phyloP scores from a whole-genome alignment of 257 asterid genomes.

The Jaltomata sinuosa region DNA sequence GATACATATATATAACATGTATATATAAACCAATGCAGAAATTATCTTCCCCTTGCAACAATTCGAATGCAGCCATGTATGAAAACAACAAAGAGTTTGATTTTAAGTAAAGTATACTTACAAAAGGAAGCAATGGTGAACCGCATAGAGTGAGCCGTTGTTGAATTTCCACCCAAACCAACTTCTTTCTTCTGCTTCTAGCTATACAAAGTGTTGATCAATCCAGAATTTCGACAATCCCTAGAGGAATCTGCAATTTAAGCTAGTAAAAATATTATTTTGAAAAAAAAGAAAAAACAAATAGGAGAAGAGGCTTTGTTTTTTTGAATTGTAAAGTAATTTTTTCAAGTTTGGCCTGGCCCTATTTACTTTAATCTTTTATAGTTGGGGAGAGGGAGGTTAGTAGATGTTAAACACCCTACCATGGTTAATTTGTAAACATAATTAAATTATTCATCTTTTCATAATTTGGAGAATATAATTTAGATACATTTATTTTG shows the following conservation, averaged over 20 bases:
- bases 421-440: conserved; percentile 21
- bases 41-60: too few species aligned
- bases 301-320: not conserved
- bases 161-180: not conserved
- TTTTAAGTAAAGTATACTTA: not conserved
- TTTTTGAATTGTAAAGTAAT: not conserved
- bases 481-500: not conserved
- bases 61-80: too few species aligned
- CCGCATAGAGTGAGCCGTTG: too few species aligned
- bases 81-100: too few species aligned
- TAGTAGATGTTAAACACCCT: conserved; percentile 19
- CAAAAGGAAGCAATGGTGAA: too few species aligned
- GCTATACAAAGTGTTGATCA: too few species aligned
- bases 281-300: not conserved
- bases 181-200: not conserved
- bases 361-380: not conserved
- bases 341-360: conserved; percentile 14
- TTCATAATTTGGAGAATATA: not conserved
- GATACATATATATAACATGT: too few species aligned
- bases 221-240: too few species aligned
- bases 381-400: not conserved
- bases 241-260: too few species aligned
- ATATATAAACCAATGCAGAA: too few species aligned
- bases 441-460: not conserved
- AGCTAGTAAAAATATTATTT: not conserved